Evolutionary conservation across 768 basidiomycete species (phyloP), one percentile per base, ranked within the genome.

Genomic region (Boletellus emodensis): DNA sequence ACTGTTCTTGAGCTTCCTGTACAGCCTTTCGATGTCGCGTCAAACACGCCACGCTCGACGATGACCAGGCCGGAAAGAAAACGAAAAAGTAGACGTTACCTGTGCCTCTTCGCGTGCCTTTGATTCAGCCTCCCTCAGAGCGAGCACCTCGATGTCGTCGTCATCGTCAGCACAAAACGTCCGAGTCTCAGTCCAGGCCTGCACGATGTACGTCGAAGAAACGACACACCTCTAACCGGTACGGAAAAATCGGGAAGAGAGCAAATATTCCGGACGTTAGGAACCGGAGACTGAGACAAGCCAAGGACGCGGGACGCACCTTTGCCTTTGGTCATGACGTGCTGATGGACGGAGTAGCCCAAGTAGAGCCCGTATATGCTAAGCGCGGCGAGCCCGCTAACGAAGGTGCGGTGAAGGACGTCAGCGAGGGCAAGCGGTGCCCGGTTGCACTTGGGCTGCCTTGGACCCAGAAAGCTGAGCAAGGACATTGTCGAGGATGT

Each of bases 321-420:
- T 64, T 50, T 60, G 20, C 67, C 67, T 51, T 64, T 68, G 43
- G 52, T 24, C 54, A 68, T 61, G 40, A 68, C 60, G 24, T 68
- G 66, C 10, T 44, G 55, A 22, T 68, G 67, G 10, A 68, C 63
- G 15, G 62, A 62, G 49, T 65, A 67, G 13, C 68, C 67, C 32
- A 68, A 41, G 51, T 67, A 68, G 17, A 68, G 11, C 36, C 67
- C 67, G 22, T 69, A 69, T 10, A 65, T 32, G 14, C 54, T 65
- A 40, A 68, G 57, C 20, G 38, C 56, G 14, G 61, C 55, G 20
- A 68, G 67, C 37, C 67, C 64, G 6, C 54, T 55, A 49, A 68
- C 64, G 34, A 70, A 14, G 24, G 64, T 63, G 6, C 67, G 64
- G 44, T 68, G 67, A 22, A 68, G 55, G 41, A 65, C 15, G 30